Evolutionary conservation across 23 red algal genomes (phyloP).

Genomic region (Gracilaria domingensis): DNA sequence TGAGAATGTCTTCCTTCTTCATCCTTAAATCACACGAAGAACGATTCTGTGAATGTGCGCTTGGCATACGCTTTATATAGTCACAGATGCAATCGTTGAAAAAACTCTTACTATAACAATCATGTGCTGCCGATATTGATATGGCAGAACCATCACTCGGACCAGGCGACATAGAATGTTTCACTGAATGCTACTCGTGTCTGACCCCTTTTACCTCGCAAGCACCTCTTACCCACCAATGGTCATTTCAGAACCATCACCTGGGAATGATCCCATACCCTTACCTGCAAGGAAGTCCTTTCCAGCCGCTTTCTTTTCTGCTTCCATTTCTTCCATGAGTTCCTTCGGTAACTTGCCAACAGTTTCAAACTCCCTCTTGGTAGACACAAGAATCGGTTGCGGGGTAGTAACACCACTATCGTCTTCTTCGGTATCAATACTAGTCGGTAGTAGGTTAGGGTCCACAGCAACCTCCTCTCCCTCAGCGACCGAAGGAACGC

Average conservation of each 20-base stretch:
- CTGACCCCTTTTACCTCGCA: too few relatives aligned
- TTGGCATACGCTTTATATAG: not conserved
- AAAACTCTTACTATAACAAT: not conserved
- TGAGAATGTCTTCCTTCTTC: too few relatives aligned
- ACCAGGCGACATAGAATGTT: not conserved
- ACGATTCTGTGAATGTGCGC: not conserved
- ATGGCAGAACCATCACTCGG: not conserved
- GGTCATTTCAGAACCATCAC: constrained; percentile 78
- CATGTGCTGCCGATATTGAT: not conserved
- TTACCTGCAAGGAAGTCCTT: constrained; percentile 37
- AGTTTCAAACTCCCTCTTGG: constrained; percentile 25
- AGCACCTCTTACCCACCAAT: constrained; percentile 37
- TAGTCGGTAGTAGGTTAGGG: not conserved
- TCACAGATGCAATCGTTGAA: not conserved
- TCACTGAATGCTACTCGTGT: not conserved
- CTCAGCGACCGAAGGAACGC: not conserved
- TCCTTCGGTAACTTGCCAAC: constrained; percentile 45
- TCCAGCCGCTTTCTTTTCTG: constrained; percentile 52
- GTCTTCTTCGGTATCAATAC: constrained; percentile 26
- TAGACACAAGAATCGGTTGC: constrained; percentile 33
- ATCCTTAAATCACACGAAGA: too few relatives aligned
- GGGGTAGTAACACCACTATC: constrained; percentile 40
- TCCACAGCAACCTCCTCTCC: constrained; percentile 1
- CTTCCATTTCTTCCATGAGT: constrained; percentile 76
- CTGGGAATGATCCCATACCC: constrained; percentile 58